A percentile compares a stretch with the other conserved stretches of the same genome.
Conservation (phyloP, 805 yeast species). For the Myxozyma mucilagina region DNA sequence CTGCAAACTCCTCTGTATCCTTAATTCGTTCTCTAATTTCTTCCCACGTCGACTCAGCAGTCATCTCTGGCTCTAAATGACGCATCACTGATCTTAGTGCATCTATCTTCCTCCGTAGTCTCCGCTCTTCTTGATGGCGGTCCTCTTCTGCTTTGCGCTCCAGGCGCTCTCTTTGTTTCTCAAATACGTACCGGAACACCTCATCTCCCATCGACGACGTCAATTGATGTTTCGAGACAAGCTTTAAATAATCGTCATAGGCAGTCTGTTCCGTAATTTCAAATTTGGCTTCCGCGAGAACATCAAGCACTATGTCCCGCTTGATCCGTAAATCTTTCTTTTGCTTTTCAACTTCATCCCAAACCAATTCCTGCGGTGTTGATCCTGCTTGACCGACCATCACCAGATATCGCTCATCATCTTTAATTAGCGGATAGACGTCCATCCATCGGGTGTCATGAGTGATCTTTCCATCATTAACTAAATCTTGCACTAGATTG, state of each 20-base stretch:
- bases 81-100: constrained; percentile 37
- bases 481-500: constrained; percentile 46
- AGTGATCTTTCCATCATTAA: constrained; percentile 41
- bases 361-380: constrained; percentile 69
- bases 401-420: constrained; percentile 57
- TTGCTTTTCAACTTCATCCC: constrained; percentile 70
- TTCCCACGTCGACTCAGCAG: constrained; percentile 44
- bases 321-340: constrained; percentile 56
- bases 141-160: constrained; percentile 35
- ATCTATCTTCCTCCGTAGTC: constrained; percentile 38
- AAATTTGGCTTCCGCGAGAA: constrained; percentile 45
- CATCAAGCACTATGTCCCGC: constrained; percentile 58
- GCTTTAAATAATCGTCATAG: constrained; percentile 32
- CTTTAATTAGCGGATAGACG: constrained; percentile 51
- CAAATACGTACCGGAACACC: constrained; percentile 14
- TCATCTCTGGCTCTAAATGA: constrained; percentile 38
- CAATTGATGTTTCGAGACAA: constrained; percentile 32
- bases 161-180: constrained; percentile 24
- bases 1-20: constrained; percentile 41
- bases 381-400: constrained; percentile 79
- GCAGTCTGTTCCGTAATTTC: constrained; percentile 33
- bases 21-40: constrained; percentile 39
- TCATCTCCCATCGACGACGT: constrained; percentile 28
- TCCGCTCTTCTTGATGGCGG: constrained; percentile 36
- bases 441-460: constrained; percentile 64